Conservation (phyloP, 345 rosid genomes). For the Eucalyptus curtisii region DNA sequence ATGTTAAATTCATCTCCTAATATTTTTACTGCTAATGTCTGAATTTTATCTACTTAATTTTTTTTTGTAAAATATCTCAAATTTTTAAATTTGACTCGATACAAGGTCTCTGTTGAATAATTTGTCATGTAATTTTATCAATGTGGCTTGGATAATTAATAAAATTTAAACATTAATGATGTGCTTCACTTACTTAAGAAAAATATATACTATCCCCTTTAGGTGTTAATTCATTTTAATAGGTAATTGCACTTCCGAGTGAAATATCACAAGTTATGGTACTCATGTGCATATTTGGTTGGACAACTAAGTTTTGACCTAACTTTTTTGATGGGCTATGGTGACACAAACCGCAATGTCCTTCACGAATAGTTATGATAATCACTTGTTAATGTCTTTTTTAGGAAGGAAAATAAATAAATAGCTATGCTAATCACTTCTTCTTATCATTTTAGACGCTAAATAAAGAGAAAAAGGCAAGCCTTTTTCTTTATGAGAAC, state of each 20-base stretch:
- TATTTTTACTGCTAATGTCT: neutral
- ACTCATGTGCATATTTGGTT: too few species aligned
- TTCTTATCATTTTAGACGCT: neutral
- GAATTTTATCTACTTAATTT: neutral
- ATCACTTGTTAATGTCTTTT: too few species aligned
- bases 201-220: rapidly evolving
- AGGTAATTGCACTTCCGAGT: rapidly evolving
- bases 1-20: neutral
- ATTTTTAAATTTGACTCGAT: neutral
- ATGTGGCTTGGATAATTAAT: rapidly evolving
- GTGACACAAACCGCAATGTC: too few species aligned
- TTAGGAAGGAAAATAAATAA: too few species aligned
- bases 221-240: neutral
- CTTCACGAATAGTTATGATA: too few species aligned
- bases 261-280: neutral
- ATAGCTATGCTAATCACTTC: neutral
- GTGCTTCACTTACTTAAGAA: neutral
- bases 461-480: neutral
- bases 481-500: neutral
- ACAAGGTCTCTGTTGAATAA: rapidly evolving
- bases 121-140: neutral
- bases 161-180: neutral
- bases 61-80: neutral
- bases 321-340: neutral
- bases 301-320: rapidly evolving